These are phyloP conservation scores for Sugiyamaella pinicola DNA, from an alignment of 1,139 yeast species.

Conservation along the genomic window DNA sequence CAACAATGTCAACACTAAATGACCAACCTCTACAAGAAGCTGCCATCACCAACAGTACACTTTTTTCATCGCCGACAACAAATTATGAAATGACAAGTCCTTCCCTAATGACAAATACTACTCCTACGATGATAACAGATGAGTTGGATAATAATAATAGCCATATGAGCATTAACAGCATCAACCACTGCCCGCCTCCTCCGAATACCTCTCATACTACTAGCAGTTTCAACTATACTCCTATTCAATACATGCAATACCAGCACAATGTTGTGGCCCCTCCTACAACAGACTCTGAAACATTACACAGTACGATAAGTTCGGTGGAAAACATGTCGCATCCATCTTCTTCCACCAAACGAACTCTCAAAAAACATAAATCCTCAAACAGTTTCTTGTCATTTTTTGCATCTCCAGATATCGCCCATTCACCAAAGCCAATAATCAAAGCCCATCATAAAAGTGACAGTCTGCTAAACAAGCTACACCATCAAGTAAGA, in stretches of 20 bases:
- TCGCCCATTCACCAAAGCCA: conserved; percentile 22
- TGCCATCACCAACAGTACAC: conserved; percentile 6
- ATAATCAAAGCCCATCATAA: conserved; percentile 26
- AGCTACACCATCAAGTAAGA: conserved; percentile 17
- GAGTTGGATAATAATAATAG: neutral
- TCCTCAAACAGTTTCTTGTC: conserved; percentile 27
- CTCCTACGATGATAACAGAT: conserved; percentile 1
- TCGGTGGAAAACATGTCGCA: conserved; percentile 10
- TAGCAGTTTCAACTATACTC: conserved; percentile 9
- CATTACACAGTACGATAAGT: conserved; percentile 6
- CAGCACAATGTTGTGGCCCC: neutral
- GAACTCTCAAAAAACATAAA: conserved; percentile 25
- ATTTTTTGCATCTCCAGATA: conserved; percentile 22
- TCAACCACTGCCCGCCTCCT: neutral
- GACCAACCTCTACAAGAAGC: conserved; percentile 20
- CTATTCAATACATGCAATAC: conserved; percentile 9
- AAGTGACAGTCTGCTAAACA: conserved; percentile 22
- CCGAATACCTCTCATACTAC: neutral
- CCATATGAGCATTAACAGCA: neutral
- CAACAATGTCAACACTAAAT: conserved; percentile 12
- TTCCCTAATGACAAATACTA: neutral
- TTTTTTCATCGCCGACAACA: conserved; percentile 7
- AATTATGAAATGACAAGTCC: conserved; percentile 7
- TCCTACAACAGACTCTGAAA: conserved; percentile 1
- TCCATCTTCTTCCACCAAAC: neutral